phyloP scores from a whole-genome alignment of 306 rosid genomes.

The Leucaena leucocephala region DNA sequence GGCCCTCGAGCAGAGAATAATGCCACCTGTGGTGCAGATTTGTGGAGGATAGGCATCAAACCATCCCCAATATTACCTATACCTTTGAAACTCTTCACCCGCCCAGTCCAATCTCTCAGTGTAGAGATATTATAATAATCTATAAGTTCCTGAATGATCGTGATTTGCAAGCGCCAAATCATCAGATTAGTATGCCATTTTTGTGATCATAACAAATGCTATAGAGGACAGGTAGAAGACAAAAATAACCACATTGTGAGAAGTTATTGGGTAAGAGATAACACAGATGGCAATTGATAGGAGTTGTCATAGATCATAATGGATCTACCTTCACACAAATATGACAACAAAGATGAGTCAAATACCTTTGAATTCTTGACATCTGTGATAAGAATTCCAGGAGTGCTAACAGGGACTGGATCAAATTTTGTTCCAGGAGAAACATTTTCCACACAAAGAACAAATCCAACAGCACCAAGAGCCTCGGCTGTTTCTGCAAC shows the following conservation, averaged over 20 bases:
- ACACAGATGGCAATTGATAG: conserved; percentile 1
- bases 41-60: conserved; percentile 80
- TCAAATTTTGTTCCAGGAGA: conserved; percentile 90
- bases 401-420: conserved; percentile 90
- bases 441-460: conserved; percentile 89
- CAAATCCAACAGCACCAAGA: conserved; percentile 98
- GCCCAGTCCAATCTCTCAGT: conserved; percentile 93
- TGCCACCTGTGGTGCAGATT: conserved; percentile 98
- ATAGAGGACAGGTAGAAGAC: conserved; percentile 3
- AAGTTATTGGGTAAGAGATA: background rate
- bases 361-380: conserved; percentile 82
- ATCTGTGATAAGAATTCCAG: conserved; percentile 88
- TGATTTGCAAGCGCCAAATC: conserved; percentile 39
- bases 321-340: conserved; percentile 7
- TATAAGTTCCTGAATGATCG: conserved; percentile 71
- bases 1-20: conserved; percentile 95
- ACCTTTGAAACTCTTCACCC: conserved; percentile 86
- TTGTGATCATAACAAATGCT: conserved; percentile 24
- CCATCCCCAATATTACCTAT: conserved; percentile 87
- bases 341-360: conserved; percentile 28
- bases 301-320: conserved; percentile 20
- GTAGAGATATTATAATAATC: conserved; percentile 90
- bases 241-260: conserved; percentile 14
- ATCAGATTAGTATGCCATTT: conserved; percentile 19
- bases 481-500: conserved; percentile 89